Conservation (phyloP, 495 filamentous ascomycete species). For the Symbiotaphrina buchneri region DNA sequence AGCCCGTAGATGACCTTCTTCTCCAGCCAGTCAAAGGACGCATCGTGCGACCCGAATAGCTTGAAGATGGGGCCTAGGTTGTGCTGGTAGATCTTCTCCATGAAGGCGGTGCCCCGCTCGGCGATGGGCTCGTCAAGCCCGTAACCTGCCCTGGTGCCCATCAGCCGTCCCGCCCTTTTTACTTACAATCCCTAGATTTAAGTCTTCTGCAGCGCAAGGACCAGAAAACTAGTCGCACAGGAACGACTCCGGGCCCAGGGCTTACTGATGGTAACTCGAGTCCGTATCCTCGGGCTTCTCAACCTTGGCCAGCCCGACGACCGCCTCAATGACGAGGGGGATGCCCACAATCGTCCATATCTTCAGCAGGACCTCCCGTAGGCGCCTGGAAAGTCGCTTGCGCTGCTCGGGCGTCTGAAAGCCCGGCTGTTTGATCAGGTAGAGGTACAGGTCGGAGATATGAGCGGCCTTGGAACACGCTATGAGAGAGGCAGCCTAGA, state of each 20-base stretch:
- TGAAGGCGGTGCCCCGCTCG: slow-evolving; percentile 3
- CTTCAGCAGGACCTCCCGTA: slow-evolving; percentile 10
- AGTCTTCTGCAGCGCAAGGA: not conserved
- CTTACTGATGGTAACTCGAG: not conserved
- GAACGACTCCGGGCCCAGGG: too few relatives aligned
- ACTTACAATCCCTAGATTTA: not conserved
- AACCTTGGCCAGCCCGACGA: slow-evolving; percentile 6
- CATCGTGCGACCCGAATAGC: slow-evolving; percentile 1
- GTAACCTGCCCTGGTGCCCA: not conserved
- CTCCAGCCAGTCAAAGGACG: slow-evolving; percentile 7
- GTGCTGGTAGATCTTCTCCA: slow-evolving; percentile 7
- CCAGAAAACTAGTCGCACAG: too few relatives aligned
- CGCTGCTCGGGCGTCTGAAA: slow-evolving; percentile 1
- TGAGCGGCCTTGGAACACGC: slow-evolving; percentile 4
- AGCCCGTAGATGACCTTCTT: slow-evolving; percentile 31
- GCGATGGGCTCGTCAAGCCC: not conserved
- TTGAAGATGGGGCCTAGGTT: slow-evolving; percentile 8
- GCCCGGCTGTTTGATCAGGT: slow-evolving; percentile 3
- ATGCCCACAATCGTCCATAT: slow-evolving; percentile 9
- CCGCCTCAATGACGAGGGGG: slow-evolving; percentile 6
- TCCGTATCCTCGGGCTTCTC: slow-evolving; percentile 6
- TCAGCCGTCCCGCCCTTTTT: not conserved
- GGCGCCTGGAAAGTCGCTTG: slow-evolving; percentile 5
- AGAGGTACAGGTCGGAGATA: slow-evolving; percentile 6
- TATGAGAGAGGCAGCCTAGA: slow-evolving; percentile 7